These are phyloP conservation scores for Verticillium nonalfalfae DNA, from an alignment of 2,329 filamentous ascomycete species.

Conservation along the genomic window DNA sequence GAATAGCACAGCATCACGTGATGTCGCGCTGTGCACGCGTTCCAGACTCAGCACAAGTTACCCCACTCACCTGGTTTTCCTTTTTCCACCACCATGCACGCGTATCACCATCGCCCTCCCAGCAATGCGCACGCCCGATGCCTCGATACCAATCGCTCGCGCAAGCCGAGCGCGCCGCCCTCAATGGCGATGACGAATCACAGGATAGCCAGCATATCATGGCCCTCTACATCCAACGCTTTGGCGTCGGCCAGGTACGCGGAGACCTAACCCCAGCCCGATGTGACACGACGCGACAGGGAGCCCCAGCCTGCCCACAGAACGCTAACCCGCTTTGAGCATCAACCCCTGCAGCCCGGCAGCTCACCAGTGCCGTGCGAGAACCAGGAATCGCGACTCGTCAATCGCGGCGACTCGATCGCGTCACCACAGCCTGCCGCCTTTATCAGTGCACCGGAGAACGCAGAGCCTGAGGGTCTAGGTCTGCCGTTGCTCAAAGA, in stretches of 20 bases:
- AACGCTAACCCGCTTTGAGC: background rate
- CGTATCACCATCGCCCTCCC: background rate
- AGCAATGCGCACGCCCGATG: slow-evolving; percentile 16
- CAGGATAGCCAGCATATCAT: slow-evolving; percentile 38
- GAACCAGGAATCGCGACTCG: background rate
- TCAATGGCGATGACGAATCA: slow-evolving; percentile 26
- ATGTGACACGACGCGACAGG: slow-evolving; percentile 6
- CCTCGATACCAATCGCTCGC: slow-evolving; percentile 17
- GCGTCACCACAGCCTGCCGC: background rate
- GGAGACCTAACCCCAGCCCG: slow-evolving; percentile 2
- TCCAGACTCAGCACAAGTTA: background rate
- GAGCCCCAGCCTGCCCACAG: background rate
- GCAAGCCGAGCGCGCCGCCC: slow-evolving; percentile 18
- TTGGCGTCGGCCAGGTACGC: slow-evolving; percentile 33
- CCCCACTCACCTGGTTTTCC: background rate
- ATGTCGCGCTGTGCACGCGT: background rate
- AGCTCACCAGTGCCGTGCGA: slow-evolving; percentile 5
- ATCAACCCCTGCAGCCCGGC: slow-evolving; percentile 5
- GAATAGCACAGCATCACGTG: background rate
- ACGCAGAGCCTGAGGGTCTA: background rate
- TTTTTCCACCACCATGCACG: background rate
- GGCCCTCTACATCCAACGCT: slow-evolving; percentile 27
- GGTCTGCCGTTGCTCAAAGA: background rate
- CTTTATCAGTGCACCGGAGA: background rate
- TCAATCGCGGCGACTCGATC: background rate